Conservation (phyloP, 2,329 filamentous ascomycete genomes). For the Colletotrichum falcatum region DNA sequence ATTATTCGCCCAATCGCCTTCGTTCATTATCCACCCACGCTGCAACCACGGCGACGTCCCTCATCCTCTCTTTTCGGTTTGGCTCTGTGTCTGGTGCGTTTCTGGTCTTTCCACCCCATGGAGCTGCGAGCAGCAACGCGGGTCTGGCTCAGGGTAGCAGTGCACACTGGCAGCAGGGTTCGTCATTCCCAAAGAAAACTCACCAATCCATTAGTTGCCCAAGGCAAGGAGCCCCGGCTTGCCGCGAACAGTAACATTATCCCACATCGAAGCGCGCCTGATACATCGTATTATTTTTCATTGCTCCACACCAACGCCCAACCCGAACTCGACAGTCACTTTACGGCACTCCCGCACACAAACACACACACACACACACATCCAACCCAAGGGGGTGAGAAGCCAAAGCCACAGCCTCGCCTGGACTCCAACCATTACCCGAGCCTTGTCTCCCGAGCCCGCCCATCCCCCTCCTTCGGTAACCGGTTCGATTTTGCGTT, state of each 20-base stretch:
- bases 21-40: background rate
- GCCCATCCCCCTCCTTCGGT: background rate
- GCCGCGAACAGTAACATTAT: slow-evolving; percentile 39
- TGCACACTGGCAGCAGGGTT: slow-evolving; percentile 34
- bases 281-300: slow-evolving; percentile 38
- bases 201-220: slow-evolving; percentile 8
- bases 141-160: slow-evolving; percentile 25
- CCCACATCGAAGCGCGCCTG: slow-evolving; percentile 40
- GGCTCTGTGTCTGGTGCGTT: slow-evolving; percentile 3
- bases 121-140: slow-evolving; percentile 29
- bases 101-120: slow-evolving; percentile 9
- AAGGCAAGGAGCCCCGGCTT: slow-evolving; percentile 27
- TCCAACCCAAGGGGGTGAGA: background rate
- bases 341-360: background rate
- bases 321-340: slow-evolving; percentile 23
- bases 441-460: slow-evolving; percentile 27
- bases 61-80: slow-evolving; percentile 10
- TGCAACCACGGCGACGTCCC: slow-evolving; percentile 35
- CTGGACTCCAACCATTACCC: slow-evolving; percentile 23
- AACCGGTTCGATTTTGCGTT: slow-evolving; percentile 27
- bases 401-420: slow-evolving; percentile 38
- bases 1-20: slow-evolving; percentile 15
- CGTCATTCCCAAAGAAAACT: slow-evolving; percentile 15
- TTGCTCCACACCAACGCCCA: slow-evolving; percentile 36
- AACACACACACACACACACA: background rate